phyloP scores from a whole-genome alignment of 768 basidiomycete genomes.

The Tricholoma flavovirens region DNA sequence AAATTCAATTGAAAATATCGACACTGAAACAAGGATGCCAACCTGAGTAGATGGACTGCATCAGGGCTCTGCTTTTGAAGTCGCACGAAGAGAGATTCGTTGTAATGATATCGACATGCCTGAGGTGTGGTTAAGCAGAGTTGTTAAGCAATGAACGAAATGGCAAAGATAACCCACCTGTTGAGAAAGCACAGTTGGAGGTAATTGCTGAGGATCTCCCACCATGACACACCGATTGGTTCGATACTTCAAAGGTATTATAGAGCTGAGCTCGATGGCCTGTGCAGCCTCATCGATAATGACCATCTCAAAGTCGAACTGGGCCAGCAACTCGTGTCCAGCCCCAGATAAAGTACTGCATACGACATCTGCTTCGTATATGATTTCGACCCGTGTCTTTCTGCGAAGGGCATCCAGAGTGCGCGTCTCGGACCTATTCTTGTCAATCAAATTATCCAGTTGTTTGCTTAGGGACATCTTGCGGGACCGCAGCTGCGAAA shows the following conservation, averaged over 20 bases:
- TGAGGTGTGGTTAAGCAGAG: conserved; percentile 20
- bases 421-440: conserved; percentile 73
- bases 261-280: conserved; percentile 87
- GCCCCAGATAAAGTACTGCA: conserved; percentile 92
- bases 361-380: conserved; percentile 87
- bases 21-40: conserved; percentile 12
- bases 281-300: conserved; percentile 99
- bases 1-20: conserved; percentile 1
- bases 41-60: conserved; percentile 92
- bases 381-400: conserved; percentile 65
- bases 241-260: conserved; percentile 91
- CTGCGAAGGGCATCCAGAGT: conserved; percentile 80
- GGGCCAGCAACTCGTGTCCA: conserved; percentile 80
- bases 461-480: conserved; percentile 60
- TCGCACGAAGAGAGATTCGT: conserved; percentile 90
- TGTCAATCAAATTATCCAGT: conserved; percentile 75
- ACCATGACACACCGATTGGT: conserved; percentile 87
- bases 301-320: conserved; percentile 88
- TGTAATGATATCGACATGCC: conserved; percentile 72
- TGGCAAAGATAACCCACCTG: conserved; percentile 25
- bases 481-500: conserved; percentile 55
- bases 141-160: not conserved
- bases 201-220: conserved; percentile 94
- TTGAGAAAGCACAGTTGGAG: conserved; percentile 69
- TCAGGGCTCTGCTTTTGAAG: conserved; percentile 74